Base-by-base conservation (phyloP, 345 rosid species). In the Arabidopsis arenosa region DNA sequence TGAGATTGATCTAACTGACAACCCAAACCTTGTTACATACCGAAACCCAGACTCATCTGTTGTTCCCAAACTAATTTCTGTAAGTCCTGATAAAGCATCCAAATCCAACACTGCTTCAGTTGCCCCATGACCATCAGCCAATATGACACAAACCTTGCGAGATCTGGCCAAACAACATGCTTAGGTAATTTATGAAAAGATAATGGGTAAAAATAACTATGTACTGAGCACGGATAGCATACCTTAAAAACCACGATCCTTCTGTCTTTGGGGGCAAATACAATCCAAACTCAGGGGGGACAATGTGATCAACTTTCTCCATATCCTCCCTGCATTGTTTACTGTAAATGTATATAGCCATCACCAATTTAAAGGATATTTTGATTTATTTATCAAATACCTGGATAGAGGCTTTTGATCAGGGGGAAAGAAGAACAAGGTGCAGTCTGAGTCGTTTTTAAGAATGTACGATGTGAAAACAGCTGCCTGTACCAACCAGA, bases 81-180 rank as follows among this genome's bases (percentile, higher is more conserved):
- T 84, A 61, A 83, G 87, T 75, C 96, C 98, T 68, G 98, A 93
- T 73, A 93, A 79, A 72, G 90, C 83, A 84, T 88, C 96, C 74
- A 93, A 80, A 84, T 93, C 90, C 69, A 93, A 67, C 74, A 80
- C 35, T 63, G 91, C 83, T 83, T 88, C 88, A 37, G 85, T 85
- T 68, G 86, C 77, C 32, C 52, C 84, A 79, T 35, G 62, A 65
- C 80, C 77, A 76, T 87, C 87, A 39, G 83, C 84, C 85, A 88
- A 43, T 70, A 73, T 89, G 75, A 93, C 79, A 43, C 37, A 79
- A 54, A 86, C 51, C 84, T 86, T 88, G 76, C 80, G 85, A 44
- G 93, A 91, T 86, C 98, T 93, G 83, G 36, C 67, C 75, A 76
- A 63, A 61, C 56, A 48, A 32, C 75, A 57, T 55, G 68, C 56